Evolutionary conservation across 139 green algal genomes (phyloP), one percentile per base, ranked within the genome.

Genomic region (Coelastrella sp.): DNA sequence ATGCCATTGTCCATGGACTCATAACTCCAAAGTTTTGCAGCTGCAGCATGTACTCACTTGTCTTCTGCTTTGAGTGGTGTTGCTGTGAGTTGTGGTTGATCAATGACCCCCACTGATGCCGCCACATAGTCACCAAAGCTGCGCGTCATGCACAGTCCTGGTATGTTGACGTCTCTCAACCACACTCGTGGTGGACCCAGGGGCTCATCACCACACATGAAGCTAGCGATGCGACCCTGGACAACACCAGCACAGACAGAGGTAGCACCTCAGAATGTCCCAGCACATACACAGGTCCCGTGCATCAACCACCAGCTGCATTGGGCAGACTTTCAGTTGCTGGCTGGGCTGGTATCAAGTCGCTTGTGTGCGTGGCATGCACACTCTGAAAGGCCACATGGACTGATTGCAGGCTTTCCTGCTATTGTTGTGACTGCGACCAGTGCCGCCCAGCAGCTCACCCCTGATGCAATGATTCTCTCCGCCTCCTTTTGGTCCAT

Each of bases 161-260:
- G 92, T 5, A 87, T 86, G 86, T 95, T 91, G 16, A 80, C 23
- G 7, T 89, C 75, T 3, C 88, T 80, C 86, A 94, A 89, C 93
- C 93, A 96, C 83, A 96, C 93, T 17, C 94, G 91, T 16, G 90
- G 90, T 0, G 93, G 93, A 5, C 94, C 94, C 19, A 95, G 71
- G 3, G 86, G 80, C 59, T 79, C 76, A 22, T 90, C 89, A 5
- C 73, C 76, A 71, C 86, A 74, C 90, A 89, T 92, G 82, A 93
- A 95, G 13, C 89, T 76, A 23, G 87, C 92, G 20, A 96, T 93
- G 80, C 94, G 92, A n/a, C 92, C 94, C 92, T 95, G 92, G 14
- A 74, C 13, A 73, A 83, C 6, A 57, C 7, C 77, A 10, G 10
- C 7, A 10, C 61, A 68, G 61, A 68, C 61, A 68, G 7, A 68